These are phyloP conservation scores for Pontederia crassipes DNA, from an alignment of 176 grass and related monocot species.

Conservation along the genomic window DNA sequence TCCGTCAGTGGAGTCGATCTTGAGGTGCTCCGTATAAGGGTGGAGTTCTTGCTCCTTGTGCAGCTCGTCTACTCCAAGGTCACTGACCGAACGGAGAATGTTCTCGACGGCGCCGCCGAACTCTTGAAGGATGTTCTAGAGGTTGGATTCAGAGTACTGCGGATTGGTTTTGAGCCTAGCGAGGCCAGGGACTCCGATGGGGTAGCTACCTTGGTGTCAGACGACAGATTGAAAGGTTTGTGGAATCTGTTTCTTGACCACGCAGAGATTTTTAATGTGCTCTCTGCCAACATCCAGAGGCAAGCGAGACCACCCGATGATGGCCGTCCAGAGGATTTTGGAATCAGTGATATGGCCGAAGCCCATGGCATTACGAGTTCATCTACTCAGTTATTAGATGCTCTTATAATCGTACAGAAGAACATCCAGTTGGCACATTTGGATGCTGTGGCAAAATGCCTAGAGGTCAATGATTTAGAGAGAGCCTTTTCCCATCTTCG, in stretches of 20 bases:
- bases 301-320: constrained; percentile 33
- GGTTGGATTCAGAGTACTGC: constrained; percentile 50
- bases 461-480: constrained; percentile 36
- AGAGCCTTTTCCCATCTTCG: constrained; percentile 42
- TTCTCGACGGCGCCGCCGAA: neutral
- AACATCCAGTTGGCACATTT: constrained; percentile 74
- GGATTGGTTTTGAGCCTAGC: constrained; percentile 2
- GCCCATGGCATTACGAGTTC: neutral
- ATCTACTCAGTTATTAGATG: constrained; percentile 14
- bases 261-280: constrained; percentile 53
- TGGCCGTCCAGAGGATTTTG: neutral
- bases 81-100: constrained; percentile 1
- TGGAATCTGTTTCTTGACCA: constrained; percentile 49
- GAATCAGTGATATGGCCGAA: neutral
- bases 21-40: constrained; percentile 47
- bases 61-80: constrained; percentile 24
- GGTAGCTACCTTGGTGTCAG: constrained; percentile 21
- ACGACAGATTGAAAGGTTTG: constrained; percentile 55
- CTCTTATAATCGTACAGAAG: constrained; percentile 33
- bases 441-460: constrained; percentile 34
- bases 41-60: constrained; percentile 70
- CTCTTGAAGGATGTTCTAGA: constrained; percentile 52
- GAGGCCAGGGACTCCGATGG: neutral
- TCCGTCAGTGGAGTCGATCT: constrained; percentile 24
- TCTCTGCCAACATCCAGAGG: constrained; percentile 53